Evolutionary conservation across 2,329 filamentous ascomycete species (phyloP).

Genomic region (Ophiostoma novo-ulmi): DNA sequence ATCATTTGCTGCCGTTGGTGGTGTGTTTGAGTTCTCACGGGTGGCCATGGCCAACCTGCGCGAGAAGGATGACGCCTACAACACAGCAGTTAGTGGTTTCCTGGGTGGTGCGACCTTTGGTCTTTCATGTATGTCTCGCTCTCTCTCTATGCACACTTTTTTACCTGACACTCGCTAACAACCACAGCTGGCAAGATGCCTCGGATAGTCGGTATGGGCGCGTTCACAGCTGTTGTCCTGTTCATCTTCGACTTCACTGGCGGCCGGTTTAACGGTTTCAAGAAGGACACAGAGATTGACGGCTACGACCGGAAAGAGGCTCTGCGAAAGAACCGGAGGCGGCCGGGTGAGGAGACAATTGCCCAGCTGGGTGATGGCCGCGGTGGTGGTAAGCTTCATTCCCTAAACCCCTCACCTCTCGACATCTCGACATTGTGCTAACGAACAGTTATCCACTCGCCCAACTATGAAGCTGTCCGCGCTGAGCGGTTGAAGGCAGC

Average conservation of each 20-base stretch:
- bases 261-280: conserved; percentile 48
- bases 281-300: conserved; percentile 51
- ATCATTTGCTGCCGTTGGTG: conserved; percentile 65
- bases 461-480: conserved; percentile 80
- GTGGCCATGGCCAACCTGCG: conserved; percentile 77
- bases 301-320: conserved; percentile 73
- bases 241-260: conserved; percentile 65
- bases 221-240: conserved; percentile 51
- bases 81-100: conserved; percentile 70
- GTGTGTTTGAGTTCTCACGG: conserved; percentile 71
- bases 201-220: conserved; percentile 63
- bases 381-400: conserved; percentile 47
- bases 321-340: conserved; percentile 66
- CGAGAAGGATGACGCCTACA: conserved; percentile 74
- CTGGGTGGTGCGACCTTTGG: conserved; percentile 68
- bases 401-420: background rate
- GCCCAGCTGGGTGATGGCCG: conserved; percentile 79
- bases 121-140: conserved; percentile 56
- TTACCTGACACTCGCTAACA: background rate
- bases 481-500: conserved; percentile 75
- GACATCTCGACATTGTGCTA: background rate
- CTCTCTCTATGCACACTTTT: background rate
- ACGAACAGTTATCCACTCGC: conserved; percentile 60
- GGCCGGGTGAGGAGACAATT: conserved; percentile 73
- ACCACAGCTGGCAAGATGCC: conserved; percentile 59